phyloP scores from a whole-genome alignment of 2,329 filamentous ascomycete species.

The Parastagonospora nodorum region DNA sequence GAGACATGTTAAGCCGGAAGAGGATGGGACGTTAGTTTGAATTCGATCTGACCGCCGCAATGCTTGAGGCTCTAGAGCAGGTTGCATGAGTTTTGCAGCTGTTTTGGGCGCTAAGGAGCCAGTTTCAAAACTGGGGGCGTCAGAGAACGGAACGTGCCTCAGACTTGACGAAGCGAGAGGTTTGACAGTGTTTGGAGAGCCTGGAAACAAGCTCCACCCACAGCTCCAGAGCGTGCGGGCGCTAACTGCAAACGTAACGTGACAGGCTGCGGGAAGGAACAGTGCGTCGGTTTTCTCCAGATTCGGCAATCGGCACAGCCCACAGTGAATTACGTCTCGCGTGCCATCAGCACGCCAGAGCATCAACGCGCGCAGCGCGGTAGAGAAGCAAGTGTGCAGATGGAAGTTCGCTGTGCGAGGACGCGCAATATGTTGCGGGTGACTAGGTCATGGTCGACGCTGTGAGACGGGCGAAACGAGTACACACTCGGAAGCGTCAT shows the following conservation, averaged over 20 bases:
- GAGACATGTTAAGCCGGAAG: conserved; percentile 46
- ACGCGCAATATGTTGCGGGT: conserved; percentile 25
- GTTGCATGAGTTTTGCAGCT: conserved; percentile 37
- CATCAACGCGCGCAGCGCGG: not conserved
- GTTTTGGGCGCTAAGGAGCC: conserved; percentile 36
- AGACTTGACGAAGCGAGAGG: conserved; percentile 43
- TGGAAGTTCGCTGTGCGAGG: conserved; percentile 6
- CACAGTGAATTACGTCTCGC: not conserved
- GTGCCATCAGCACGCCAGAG: not conserved
- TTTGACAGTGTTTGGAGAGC: conserved; percentile 45
- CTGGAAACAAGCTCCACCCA: conserved; percentile 44
- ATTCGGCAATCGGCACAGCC: conserved; percentile 5
- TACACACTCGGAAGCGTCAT: conserved; percentile 31
- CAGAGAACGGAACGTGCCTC: conserved; percentile 43
- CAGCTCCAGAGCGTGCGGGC: conserved; percentile 39
- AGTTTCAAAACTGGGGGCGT: conserved; percentile 49
- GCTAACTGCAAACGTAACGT: conserved; percentile 38
- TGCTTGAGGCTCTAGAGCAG: conserved; percentile 23
- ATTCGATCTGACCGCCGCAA: conserved; percentile 34
- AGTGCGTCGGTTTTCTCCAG: conserved; percentile 29
- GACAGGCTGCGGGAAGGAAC: conserved; percentile 34
- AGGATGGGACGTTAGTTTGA: conserved; percentile 30
- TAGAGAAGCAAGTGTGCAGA: not conserved
- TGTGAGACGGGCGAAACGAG: conserved; percentile 44
- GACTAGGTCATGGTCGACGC: conserved; percentile 31